These are phyloP conservation scores for Linnemannia zychae DNA, from an alignment of 192 early-diverging fungal genomes.

Conservation along the genomic window DNA sequence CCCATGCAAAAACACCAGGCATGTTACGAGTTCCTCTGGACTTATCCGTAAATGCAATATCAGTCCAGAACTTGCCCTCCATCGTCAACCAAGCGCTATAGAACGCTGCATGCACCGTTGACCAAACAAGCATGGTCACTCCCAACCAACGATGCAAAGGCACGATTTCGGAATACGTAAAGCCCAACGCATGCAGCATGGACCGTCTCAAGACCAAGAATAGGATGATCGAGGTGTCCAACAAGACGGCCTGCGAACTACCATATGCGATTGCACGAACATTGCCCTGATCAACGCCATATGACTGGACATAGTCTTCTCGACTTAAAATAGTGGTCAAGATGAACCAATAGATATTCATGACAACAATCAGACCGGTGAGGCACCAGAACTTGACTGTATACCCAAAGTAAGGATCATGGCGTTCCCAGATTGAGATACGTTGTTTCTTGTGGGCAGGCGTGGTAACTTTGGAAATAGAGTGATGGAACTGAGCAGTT, in stretches of 20 bases:
- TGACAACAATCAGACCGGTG: neutral
- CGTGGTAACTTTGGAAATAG: constrained; percentile 44
- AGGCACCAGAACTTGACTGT: constrained; percentile 43
- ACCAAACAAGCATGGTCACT: constrained; percentile 35
- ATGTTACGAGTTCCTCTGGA: constrained; percentile 45
- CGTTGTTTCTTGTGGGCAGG: constrained; percentile 24
- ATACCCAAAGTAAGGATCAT: constrained; percentile 35
- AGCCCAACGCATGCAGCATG: constrained; percentile 45
- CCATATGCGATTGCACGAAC: constrained; percentile 37
- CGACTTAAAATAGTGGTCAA: constrained; percentile 14
- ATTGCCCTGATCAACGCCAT: neutral
- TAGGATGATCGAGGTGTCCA: constrained; percentile 50
- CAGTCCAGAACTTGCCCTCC: constrained; percentile 10
- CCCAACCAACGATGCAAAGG: constrained; percentile 53
- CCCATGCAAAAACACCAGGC: constrained; percentile 54
- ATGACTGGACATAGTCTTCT: neutral
- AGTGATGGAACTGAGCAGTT: constrained; percentile 29
- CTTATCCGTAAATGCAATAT: constrained; percentile 49
- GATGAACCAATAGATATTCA: constrained; percentile 52
- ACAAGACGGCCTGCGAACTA: constrained; percentile 34
- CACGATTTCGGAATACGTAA: constrained; percentile 44
- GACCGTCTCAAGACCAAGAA: constrained; percentile 50
- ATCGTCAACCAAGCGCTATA: constrained; percentile 27
- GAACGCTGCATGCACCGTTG: constrained; percentile 27
- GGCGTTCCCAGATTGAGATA: constrained; percentile 46